Percentiles rank a stretch among this genome's conserved stretches.
Conservation (phyloP, 108 stramenopile genomes). For the Seminavis robusta region DNA sequence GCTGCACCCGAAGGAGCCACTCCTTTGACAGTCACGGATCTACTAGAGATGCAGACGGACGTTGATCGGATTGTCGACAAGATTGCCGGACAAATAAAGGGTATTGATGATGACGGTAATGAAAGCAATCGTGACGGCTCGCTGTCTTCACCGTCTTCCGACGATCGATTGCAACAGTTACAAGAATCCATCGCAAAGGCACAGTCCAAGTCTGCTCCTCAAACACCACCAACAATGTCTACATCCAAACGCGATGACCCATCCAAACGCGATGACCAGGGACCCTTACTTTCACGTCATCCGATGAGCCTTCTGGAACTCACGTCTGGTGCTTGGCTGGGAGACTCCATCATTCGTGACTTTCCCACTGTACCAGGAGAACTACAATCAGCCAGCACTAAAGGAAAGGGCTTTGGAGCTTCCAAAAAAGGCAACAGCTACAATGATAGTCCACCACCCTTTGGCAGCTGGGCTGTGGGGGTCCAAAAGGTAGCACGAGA, state of each 20-base stretch:
- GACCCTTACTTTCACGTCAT: constrained; percentile 27
- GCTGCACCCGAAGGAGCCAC: constrained; percentile 5
- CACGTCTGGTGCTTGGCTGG: constrained; percentile 67
- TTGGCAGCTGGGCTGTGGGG: constrained; percentile 65
- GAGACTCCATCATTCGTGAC: constrained; percentile 73
- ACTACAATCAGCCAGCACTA: no score
- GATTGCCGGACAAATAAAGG: constrained; percentile 21
- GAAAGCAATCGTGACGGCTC: background rate
- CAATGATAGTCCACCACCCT: constrained; percentile 22
- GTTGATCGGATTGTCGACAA: constrained; percentile 45
- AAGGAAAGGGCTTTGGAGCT: constrained; percentile 36
- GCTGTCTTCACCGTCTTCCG: no score
- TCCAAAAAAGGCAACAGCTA: constrained; percentile 8
- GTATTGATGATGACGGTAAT: background rate
- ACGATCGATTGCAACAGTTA: background rate
- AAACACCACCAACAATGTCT: background rate
- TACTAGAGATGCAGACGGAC: constrained; percentile 45
- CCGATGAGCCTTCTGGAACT: constrained; percentile 52
- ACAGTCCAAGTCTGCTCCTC: background rate
- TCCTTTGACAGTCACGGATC: constrained; percentile 23
- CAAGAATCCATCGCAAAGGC: background rate
- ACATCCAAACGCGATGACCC: constrained; percentile 8
- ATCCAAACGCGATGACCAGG: background rate
- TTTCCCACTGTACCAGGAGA: constrained; percentile 20
- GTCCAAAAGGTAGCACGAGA: constrained; percentile 73